Evolutionary conservation across 2,329 filamentous ascomycete genomes (phyloP), one percentile per base, ranked within the genome.

Genomic region (Pseudogymnoascus sp.): DNA sequence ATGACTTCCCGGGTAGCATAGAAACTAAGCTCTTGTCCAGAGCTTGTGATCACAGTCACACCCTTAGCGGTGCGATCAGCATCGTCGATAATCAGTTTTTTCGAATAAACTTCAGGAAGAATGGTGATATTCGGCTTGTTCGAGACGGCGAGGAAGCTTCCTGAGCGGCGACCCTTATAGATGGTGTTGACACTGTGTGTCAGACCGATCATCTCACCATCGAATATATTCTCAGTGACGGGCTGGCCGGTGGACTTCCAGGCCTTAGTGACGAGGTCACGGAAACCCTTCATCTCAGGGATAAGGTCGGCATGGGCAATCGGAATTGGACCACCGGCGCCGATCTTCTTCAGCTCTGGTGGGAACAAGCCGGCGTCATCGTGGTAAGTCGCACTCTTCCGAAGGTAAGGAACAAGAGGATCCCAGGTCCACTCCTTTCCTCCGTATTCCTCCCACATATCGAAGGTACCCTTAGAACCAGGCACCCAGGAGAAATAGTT

Each of bases 401-500:
- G 76, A 4, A 86, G 74, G 67, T 85, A 86, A 6, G 77, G 74
- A 3, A 78, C 74, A 38, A 77, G n/a, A n/a, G n/a, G n/a, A n/a
- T n/a, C n/a, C n/a, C n/a, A n/a, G n/a, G n/a, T n/a, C n/a, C n/a
- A n/a, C n/a, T n/a, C n/a, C n/a, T n/a, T n/a, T n/a, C n/a, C n/a
- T n/a, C n/a, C n/a, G n/a, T n/a, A n/a, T n/a, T n/a, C n/a, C n/a
- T n/a, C n/a, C 78, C 79, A 81, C 64, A 76, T 72, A 65, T 81
- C 81, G 67, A 83, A 87, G 0, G 83, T 86, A 3, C 77, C 76
- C 62, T 80, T 79, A 63, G 78, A 81, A 1, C 84, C 85, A 1
- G 80, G 82, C 4, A 85, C 77, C 84, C 84, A 87, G 11, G 83
- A 86, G 72, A 82, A 86, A 71, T 87, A 88, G 73, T 88, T 88